phyloP scores from a whole-genome alignment of 73 alveolate species.

The Tetrahymena elliotti region DNA sequence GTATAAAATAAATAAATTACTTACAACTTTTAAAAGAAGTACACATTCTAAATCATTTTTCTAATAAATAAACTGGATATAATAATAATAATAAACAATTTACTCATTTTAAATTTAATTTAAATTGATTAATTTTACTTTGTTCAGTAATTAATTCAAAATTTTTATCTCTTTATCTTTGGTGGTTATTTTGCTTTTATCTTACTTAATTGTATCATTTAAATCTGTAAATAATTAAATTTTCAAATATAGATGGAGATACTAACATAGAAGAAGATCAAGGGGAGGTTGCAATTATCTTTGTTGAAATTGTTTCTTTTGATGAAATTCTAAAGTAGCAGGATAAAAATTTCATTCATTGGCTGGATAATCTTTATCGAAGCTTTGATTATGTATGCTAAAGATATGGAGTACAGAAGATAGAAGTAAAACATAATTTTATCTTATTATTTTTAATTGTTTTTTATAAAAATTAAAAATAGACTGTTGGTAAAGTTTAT shows the following conservation, averaged over 20 bases:
- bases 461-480: background rate
- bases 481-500: conserved; percentile 26
- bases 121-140: no score
- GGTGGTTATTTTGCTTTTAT: no score
- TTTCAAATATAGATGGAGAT: background rate
- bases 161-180: no score
- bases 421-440: background rate
- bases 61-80: no score
- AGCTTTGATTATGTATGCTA: conserved; percentile 26
- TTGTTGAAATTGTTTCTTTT: conserved; percentile 18
- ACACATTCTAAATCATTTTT: no score
- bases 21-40: no score
- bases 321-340: conserved; percentile 20
- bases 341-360: conserved; percentile 5
- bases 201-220: no score
- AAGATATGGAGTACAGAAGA: conserved; percentile 20
- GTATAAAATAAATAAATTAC: no score
- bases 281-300: conserved; percentile 26
- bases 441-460: background rate
- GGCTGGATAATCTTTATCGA: conserved; percentile 22
- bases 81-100: no score
- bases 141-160: no score
- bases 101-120: no score
- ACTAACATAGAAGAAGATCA: conserved; percentile 27
- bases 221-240: no score